phyloP scores from a whole-genome alignment of 1,284 basidiomycete species.

The Ustilago shanxiensis region DNA sequence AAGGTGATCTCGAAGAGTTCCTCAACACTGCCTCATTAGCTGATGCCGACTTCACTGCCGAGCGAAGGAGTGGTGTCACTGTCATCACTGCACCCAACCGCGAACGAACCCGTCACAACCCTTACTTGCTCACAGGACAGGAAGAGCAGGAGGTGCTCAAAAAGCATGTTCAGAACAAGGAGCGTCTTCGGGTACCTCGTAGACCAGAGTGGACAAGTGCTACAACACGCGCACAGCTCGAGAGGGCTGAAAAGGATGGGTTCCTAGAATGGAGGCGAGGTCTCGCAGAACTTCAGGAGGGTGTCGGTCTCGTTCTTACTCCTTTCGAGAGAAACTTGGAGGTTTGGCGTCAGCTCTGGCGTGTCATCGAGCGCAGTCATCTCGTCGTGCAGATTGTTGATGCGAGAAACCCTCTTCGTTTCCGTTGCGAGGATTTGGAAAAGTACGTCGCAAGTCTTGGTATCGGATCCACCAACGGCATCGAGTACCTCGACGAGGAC shows the following conservation, averaged over 20 bases:
- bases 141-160: slow-evolving; percentile 78
- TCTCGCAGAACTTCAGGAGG: slow-evolving; percentile 68
- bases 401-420: slow-evolving; percentile 67
- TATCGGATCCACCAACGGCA: slow-evolving; percentile 89
- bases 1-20: slow-evolving; percentile 95
- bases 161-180: slow-evolving; percentile 64
- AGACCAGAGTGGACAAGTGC: slow-evolving; percentile 63
- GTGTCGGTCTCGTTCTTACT: slow-evolving; percentile 68
- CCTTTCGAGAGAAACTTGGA: slow-evolving; percentile 70
- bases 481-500: slow-evolving; percentile 84
- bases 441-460: slow-evolving; percentile 63
- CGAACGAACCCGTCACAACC: slow-evolving; percentile 75
- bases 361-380: slow-evolving; percentile 68
- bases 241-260: slow-evolving; percentile 65
- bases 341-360: slow-evolving; percentile 70
- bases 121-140: slow-evolving; percentile 84
- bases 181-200: slow-evolving; percentile 64
- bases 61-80: slow-evolving; percentile 85
- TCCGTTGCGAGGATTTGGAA: slow-evolving; percentile 69
- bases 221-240: slow-evolving; percentile 66
- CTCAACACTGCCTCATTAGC: slow-evolving; percentile 94
- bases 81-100: slow-evolving; percentile 79
- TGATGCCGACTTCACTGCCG: slow-evolving; percentile 96
- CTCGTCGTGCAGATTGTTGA: slow-evolving; percentile 70
- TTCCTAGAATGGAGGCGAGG: slow-evolving; percentile 69